Conservation (phyloP, 2,329 filamentous ascomycete species). For the Elsinoe australis region DNA sequence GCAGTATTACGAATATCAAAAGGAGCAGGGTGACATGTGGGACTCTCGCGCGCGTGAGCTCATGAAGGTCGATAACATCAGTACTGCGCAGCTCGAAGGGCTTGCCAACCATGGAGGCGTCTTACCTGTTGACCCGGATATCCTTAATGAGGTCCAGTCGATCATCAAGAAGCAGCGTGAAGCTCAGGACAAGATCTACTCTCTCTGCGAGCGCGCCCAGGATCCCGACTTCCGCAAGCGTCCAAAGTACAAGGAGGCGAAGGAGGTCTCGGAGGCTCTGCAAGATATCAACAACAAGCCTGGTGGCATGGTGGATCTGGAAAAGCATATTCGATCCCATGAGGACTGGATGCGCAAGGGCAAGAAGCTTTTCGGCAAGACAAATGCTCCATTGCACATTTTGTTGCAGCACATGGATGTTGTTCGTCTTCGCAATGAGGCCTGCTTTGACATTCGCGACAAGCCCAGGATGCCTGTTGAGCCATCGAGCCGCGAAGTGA, state of each 20-base stretch:
- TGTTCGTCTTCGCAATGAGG: conserved; percentile 78
- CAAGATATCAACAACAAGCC: conserved; percentile 90
- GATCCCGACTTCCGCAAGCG: conserved; percentile 67
- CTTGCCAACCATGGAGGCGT: conserved; percentile 73
- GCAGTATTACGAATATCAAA: conserved; percentile 65
- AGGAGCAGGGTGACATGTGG: conserved; percentile 73
- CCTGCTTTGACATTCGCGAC: conserved; percentile 87
- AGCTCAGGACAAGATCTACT: conserved; percentile 78
- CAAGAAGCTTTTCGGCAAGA: conserved; percentile 96
- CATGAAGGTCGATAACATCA: conserved; percentile 81
- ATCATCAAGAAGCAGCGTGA: conserved; percentile 95
- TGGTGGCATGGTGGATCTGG: conserved; percentile 79
- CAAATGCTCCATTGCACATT: conserved; percentile 93
- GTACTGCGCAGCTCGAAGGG: conserved; percentile 91
- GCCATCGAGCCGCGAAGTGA: conserved; percentile 77
- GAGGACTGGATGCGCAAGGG: conserved; percentile 99
- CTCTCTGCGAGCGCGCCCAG: conserved; percentile 69
- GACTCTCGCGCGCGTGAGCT: conserved; percentile 88
- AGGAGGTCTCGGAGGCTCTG: conserved; percentile 77
- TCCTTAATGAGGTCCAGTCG: conserved; percentile 73
- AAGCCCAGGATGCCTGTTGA: conserved; percentile 85
- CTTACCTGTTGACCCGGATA: conserved; percentile 75
- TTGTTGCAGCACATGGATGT: conserved; percentile 90
- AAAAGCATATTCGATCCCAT: conserved; percentile 87
- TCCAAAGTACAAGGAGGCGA: conserved; percentile 83